phyloP scores from a whole-genome alignment of 495 filamentous ascomycete genomes.

The Xylaria scruposa region DNA sequence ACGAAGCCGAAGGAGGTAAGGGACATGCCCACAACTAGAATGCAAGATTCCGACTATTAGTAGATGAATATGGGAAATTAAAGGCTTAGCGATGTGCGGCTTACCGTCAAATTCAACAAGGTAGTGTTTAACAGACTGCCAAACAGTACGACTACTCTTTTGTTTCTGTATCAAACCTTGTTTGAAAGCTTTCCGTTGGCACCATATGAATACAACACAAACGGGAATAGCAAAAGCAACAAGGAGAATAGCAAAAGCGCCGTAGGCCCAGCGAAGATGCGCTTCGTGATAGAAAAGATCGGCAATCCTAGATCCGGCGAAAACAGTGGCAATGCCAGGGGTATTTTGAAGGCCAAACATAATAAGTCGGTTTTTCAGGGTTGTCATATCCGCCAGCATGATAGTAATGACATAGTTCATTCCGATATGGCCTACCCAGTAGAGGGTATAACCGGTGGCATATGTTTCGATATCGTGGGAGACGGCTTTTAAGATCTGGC shows the following conservation, averaged over 20 bases:
- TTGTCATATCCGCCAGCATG: slow-evolving; percentile 67
- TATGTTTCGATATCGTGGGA: slow-evolving; percentile 47
- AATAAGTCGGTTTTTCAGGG: slow-evolving; percentile 62
- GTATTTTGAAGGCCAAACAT: slow-evolving; percentile 62
- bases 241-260: slow-evolving; percentile 59
- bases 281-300: slow-evolving; percentile 28
- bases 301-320: slow-evolving; percentile 36
- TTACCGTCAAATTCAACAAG: slow-evolving; percentile 67
- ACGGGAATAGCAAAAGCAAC: slow-evolving; percentile 59
- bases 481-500: slow-evolving; percentile 52
- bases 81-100: slow-evolving; percentile 21
- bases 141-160: slow-evolving; percentile 47
- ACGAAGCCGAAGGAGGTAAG: slow-evolving; percentile 60
- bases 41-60: background rate
- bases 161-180: slow-evolving; percentile 36
- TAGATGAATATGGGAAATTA: background rate
- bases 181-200: slow-evolving; percentile 57
- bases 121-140: slow-evolving; percentile 60
- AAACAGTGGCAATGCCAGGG: slow-evolving; percentile 65
- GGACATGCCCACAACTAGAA: slow-evolving; percentile 52
- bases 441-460: slow-evolving; percentile 31
- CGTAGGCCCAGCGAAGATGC: slow-evolving; percentile 66
- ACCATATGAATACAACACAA: slow-evolving; percentile 53
- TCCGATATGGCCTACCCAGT: slow-evolving; percentile 46
- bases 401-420: slow-evolving; percentile 62